Percentiles rank a stretch among this genome's conserved stretches.
Conservation (phyloP, 140 eudicot genomes). For the Senecio squalidus region DNA sequence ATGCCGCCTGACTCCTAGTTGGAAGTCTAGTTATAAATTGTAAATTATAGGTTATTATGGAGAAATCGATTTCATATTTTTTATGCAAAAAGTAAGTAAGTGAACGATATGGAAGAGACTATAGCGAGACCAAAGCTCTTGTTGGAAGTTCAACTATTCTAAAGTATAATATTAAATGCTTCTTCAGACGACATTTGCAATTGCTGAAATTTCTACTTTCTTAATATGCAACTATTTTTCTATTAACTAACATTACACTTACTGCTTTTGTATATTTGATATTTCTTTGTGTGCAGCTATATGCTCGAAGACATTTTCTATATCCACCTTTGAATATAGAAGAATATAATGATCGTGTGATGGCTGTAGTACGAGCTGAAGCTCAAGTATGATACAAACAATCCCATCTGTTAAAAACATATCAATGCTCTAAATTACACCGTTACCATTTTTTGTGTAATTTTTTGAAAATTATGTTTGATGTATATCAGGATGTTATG, state of each 20-base stretch:
- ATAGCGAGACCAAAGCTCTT: neutral
- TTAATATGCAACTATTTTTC: neutral
- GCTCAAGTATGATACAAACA: conserved; percentile 62
- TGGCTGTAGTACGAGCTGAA: conserved; percentile 93
- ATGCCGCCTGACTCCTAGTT: neutral
- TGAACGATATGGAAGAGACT: neutral
- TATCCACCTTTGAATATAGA: conserved; percentile 86
- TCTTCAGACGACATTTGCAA: neutral
- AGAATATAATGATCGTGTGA: conserved; percentile 89
- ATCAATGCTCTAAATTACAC: neutral
- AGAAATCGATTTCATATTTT: neutral
- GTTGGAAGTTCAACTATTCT: neutral
- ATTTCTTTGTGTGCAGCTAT: conserved; percentile 46
- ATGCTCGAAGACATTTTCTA: conserved; percentile 90
- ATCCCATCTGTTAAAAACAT: neutral
- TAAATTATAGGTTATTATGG: neutral
- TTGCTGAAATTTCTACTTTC: neutral
- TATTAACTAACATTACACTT: neutral
- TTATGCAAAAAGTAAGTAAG: neutral
- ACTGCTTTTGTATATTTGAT: conserved; percentile 1
- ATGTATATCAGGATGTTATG: conserved; percentile 78
- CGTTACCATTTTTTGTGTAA: neutral
- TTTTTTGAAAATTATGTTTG: conserved; percentile 10
- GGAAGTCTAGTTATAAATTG: neutral
- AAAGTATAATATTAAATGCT: neutral